phyloP scores from a whole-genome alignment of 1,284 basidiomycete species.

The Cryptococcus sp. region DNA sequence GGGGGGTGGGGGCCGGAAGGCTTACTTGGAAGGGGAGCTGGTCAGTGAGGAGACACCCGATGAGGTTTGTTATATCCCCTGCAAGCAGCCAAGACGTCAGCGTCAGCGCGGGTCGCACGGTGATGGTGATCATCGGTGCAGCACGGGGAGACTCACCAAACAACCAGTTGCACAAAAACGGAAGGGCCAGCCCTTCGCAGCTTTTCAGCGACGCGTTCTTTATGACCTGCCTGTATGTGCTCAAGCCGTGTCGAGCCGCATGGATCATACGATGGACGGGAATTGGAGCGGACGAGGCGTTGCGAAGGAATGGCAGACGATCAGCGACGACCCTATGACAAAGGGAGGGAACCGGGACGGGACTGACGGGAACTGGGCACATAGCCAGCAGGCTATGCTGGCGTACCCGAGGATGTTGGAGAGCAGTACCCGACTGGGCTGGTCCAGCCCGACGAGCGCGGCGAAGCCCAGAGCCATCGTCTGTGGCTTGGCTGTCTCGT shows the following conservation, averaged over 20 bases:
- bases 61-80: constrained; percentile 86
- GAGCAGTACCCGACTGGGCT: constrained; percentile 13
- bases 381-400: constrained; percentile 83
- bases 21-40: constrained; percentile 90
- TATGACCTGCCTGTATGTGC: constrained; percentile 63
- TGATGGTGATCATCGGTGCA: too few species aligned
- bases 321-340: background rate
- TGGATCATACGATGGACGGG: too few species aligned
- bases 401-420: constrained; percentile 62
- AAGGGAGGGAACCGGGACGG: background rate
- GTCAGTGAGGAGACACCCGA: constrained; percentile 80
- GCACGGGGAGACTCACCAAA: constrained; percentile 58
- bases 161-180: constrained; percentile 87
- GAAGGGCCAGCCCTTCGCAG: constrained; percentile 79
- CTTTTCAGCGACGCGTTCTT: constrained; percentile 72
- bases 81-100: background rate
- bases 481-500: background rate
- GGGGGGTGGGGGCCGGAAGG: constrained; percentile 1
- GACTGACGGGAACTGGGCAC: constrained; percentile 86
- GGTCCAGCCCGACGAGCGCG: background rate
- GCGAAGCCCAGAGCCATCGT: background rate
- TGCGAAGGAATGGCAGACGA: background rate
- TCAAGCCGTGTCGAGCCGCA: constrained; percentile 3
- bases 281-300: too few species aligned
- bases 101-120: background rate